phyloP scores from a whole-genome alignment of 768 basidiomycete genomes.

The Podaxis mareebaensis region DNA sequence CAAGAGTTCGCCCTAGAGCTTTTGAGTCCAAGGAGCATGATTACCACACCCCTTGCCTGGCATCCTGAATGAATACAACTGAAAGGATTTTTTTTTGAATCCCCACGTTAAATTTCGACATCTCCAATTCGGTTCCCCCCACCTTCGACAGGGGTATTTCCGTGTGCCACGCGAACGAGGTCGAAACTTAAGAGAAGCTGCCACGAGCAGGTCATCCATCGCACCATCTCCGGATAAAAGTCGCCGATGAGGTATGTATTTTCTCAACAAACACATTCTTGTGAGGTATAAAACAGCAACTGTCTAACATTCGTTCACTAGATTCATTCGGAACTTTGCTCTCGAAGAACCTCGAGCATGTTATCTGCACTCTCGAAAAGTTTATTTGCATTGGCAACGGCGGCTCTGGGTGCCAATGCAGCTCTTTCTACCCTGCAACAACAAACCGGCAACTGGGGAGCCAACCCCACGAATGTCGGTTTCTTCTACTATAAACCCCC shows the following conservation, averaged over 20 bases:
- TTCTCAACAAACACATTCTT: not conserved
- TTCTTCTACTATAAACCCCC: conserved; percentile 48
- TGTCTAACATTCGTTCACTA: not conserved
- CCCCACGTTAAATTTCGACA: not conserved
- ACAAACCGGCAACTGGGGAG: conserved; percentile 46
- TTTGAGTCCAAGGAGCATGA: no score
- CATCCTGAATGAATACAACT: not conserved
- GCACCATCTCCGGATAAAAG: conserved; percentile 9
- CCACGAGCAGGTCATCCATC: not conserved
- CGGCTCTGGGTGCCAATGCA: conserved; percentile 24
- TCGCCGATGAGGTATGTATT: not conserved
- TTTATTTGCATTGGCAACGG: conserved; percentile 20
- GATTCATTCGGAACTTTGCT: not conserved
- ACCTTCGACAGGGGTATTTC: not conserved
- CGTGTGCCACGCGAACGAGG: not conserved
- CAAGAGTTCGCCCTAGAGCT: no score
- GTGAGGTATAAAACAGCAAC: not conserved
- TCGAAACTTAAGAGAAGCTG: not conserved
- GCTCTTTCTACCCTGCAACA: conserved; percentile 32
- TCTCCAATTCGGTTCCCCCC: not conserved
- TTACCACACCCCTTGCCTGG: not conserved
- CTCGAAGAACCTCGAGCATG: conserved; percentile 14
- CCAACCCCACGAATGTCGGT: conserved; percentile 53
- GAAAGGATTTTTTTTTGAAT: not conserved
- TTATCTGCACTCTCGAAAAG: conserved; percentile 22